These are phyloP conservation scores for Penicillium sp. DNA, from an alignment of 2,329 filamentous ascomycete genomes.

Conservation along the genomic window DNA sequence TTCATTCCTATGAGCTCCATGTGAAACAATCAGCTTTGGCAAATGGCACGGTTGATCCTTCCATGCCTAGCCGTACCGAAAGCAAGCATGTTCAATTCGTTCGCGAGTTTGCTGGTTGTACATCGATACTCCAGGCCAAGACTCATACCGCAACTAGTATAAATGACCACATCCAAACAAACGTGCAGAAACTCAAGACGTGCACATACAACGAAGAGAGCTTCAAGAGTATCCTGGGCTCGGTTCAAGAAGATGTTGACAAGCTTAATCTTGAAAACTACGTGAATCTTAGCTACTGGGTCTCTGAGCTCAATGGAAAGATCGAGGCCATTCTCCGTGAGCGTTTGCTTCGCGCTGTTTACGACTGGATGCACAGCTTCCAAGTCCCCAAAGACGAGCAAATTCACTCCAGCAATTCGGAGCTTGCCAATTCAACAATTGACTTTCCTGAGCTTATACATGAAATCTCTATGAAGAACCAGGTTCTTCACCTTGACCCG, in stretches of 20 bases:
- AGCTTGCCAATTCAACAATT: conserved; percentile 33
- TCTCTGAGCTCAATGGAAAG: conserved; percentile 74
- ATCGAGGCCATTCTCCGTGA: conserved; percentile 73
- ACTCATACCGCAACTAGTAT: conserved; percentile 71
- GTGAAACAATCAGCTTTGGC: conserved; percentile 59
- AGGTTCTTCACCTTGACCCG: conserved; percentile 93
- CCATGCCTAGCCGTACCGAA: conserved; percentile 58
- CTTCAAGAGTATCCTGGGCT: conserved; percentile 74
- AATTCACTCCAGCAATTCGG: conserved; percentile 23
- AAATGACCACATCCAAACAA: conserved; percentile 73
- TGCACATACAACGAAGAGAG: conserved; percentile 76
- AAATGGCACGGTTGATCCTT: conserved; percentile 55
- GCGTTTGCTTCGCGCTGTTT: conserved; percentile 79
- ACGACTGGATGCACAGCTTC: conserved; percentile 82
- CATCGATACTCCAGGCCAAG: conserved; percentile 83
- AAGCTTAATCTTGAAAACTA: conserved; percentile 96
- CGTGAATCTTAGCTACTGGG: conserved; percentile 87
- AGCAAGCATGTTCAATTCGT: conserved; percentile 97
- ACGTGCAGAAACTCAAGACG: conserved; percentile 72
- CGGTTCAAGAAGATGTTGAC: conserved; percentile 87
- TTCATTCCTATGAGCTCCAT: conserved; percentile 91
- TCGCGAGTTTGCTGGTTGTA: conserved; percentile 80
- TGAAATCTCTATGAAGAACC: conserved; percentile 95
- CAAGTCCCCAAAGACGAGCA: conserved; percentile 49
- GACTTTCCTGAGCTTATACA: conserved; percentile 59